Evolutionary conservation across 1,139 yeast genomes (phyloP).

Genomic region (Yamadazyma siamensis): DNA sequence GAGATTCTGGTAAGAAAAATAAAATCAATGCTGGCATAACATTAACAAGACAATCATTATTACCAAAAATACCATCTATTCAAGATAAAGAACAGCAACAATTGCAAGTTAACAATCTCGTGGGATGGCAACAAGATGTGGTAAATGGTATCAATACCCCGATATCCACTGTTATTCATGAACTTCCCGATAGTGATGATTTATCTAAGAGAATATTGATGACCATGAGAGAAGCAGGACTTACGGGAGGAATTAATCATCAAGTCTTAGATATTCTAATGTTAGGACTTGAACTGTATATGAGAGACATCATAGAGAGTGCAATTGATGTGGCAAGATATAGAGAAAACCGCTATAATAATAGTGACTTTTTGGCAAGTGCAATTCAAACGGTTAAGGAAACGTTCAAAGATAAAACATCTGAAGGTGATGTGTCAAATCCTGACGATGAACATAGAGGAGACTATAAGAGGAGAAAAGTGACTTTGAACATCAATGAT

Average conservation of each 20-base stretch:
- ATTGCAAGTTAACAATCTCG: slow-evolving; percentile 52
- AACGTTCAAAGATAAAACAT: slow-evolving; percentile 9
- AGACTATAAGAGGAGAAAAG: slow-evolving; percentile 22
- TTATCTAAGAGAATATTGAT: slow-evolving; percentile 72
- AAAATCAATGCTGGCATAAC: slow-evolving; percentile 74
- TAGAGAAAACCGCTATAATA: slow-evolving; percentile 51
- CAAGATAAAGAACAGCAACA: slow-evolving; percentile 54
- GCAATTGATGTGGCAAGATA: slow-evolving; percentile 71
- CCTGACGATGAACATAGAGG: slow-evolving; percentile 19
- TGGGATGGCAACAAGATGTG: slow-evolving; percentile 92
- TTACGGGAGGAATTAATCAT: slow-evolving; percentile 74
- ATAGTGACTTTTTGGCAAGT: slow-evolving; percentile 31
- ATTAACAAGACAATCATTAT: slow-evolving; percentile 75
- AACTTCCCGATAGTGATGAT: slow-evolving; percentile 77
- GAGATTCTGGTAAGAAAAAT: slow-evolving; percentile 76
- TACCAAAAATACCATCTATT: slow-evolving; percentile 86
- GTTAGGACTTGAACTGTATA: slow-evolving; percentile 75
- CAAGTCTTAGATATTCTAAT: slow-evolving; percentile 75
- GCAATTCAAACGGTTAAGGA: slow-evolving; percentile 20
- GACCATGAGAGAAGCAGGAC: slow-evolving; percentile 85
- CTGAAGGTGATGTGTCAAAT: slow-evolving; percentile 6
- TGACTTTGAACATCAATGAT: slow-evolving; percentile 62
- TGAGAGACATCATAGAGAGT: slow-evolving; percentile 70
- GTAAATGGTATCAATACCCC: slow-evolving; percentile 87
- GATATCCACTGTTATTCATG: slow-evolving; percentile 71